These are phyloP conservation scores for Ustilago shanxiensis DNA, from an alignment of 1,284 basidiomycete genomes.

Conservation along the genomic window DNA sequence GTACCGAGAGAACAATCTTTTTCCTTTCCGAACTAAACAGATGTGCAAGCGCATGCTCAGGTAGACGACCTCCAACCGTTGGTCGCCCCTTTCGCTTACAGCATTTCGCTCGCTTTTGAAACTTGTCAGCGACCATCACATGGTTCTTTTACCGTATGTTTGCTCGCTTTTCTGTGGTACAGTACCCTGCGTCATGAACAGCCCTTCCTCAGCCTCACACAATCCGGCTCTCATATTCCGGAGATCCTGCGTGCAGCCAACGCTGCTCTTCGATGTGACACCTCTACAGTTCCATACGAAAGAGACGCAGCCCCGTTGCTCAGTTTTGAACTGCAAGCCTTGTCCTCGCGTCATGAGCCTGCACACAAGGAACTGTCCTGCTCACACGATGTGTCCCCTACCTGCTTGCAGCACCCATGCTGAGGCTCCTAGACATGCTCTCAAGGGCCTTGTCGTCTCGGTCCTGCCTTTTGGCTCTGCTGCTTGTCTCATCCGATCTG, in stretches of 20 bases:
- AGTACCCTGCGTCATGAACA: background rate
- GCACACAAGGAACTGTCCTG: background rate
- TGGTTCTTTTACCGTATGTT: background rate
- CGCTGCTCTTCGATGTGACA: background rate
- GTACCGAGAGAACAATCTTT: too few species aligned
- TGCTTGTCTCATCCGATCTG: background rate
- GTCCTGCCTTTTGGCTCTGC: background rate
- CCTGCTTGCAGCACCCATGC: too few species aligned
- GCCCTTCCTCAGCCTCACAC: background rate
- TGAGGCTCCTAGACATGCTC: background rate
- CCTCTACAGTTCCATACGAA: background rate
- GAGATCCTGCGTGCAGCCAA: background rate
- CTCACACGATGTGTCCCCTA: conserved; percentile 2
- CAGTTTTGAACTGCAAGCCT: background rate
- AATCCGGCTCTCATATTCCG: background rate
- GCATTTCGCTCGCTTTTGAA: background rate
- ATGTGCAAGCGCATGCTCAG: background rate
- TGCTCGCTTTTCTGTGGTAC: background rate
- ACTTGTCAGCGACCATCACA: conserved; percentile 9
- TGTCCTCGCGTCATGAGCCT: background rate
- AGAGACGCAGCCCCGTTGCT: background rate
- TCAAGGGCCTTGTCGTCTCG: background rate
- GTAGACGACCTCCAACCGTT: background rate
- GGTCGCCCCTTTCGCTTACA: background rate
- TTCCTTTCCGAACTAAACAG: background rate